A percentile compares a stretch with the other conserved stretches of the same genome.
phyloP scores from a whole-genome alignment of 495 filamentous ascomycete species.

The Cudoniella acicularis region DNA sequence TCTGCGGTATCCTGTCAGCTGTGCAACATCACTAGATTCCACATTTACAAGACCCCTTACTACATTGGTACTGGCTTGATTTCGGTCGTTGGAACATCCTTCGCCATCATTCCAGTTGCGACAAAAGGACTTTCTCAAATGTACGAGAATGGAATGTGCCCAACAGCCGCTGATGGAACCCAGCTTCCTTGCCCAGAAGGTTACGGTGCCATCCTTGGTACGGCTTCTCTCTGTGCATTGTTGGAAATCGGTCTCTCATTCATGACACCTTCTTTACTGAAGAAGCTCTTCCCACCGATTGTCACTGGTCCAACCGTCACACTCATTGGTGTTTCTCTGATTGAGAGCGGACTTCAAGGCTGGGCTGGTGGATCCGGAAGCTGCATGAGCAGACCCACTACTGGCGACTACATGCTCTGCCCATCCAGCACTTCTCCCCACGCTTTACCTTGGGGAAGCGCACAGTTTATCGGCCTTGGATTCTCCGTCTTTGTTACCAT shows the following conservation, averaged over 20 bases:
- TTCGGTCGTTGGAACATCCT: constrained; percentile 86
- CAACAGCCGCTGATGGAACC: constrained; percentile 56
- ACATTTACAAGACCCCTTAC: constrained; percentile 72
- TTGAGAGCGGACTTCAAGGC: constrained; percentile 72
- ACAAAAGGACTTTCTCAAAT: constrained; percentile 75
- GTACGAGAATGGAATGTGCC: constrained; percentile 79
- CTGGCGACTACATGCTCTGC: constrained; percentile 59
- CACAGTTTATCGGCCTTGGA: constrained; percentile 85
- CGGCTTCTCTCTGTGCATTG: constrained; percentile 63
- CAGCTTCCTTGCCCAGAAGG: constrained; percentile 76
- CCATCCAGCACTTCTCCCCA: constrained; percentile 71
- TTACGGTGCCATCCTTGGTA: constrained; percentile 83
- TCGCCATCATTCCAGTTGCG: constrained; percentile 83
- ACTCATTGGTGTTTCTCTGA: constrained; percentile 71
- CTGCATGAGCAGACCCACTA: constrained; percentile 54
- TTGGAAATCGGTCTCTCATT: constrained; percentile 75
- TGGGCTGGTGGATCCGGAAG: constrained; percentile 77
- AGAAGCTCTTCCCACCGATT: constrained; percentile 81
- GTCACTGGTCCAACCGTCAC: constrained; percentile 85
- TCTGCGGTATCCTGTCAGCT: constrained; percentile 73
- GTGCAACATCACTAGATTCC: constrained; percentile 86
- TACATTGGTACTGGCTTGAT: constrained; percentile 86
- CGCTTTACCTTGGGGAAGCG: constrained; percentile 80
- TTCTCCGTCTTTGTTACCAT: constrained; percentile 91
- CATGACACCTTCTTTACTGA: constrained; percentile 63